Evolutionary conservation across 179 eudicot species (phyloP), one percentile per base, ranked within the genome.

Genomic region (Monotropa hypopitys): DNA sequence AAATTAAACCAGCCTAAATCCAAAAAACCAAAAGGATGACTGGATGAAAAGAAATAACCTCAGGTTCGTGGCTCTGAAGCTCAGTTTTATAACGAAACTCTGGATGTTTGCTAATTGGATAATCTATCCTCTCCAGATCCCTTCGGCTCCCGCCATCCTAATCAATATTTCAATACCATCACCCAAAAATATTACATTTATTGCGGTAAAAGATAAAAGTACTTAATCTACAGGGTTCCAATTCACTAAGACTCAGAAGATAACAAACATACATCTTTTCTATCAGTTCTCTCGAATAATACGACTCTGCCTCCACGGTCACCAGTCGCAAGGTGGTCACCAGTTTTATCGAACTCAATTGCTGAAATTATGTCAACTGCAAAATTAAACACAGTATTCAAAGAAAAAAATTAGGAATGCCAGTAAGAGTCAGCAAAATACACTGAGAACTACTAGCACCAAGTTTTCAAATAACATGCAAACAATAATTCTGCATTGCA

Each of bases 11-110:
- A 57, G 81, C 23, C 80, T 66, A 75, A n/a, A 81, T 76, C 21
- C 23, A 53, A 16, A 33, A 47, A 78, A n/a, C 67, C 21, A 68
- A 49, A 77, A 57, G 9, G 4, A 73, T 13, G 63, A 62, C 0
- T 4, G 57, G 28, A 28, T 2, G 18, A 33, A 74, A 73, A 77
- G 35, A 53, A 33, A 74, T 83, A n/a, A 92, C 98, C 97, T 94
- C 98, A 56, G 97, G 97, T 80, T 93, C 98, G 71, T 93, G 97
- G 85, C 98, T 93, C 85, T 92, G 97, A 75, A 93, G 90, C 84
- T 93, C 98, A 2, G 98, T 93, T 84, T 91, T 93, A 80, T 93
- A 93, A 20, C 97, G 95, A 70, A 93, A 93, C 82, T 90, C 97
- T 32, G 95, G 97, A 84, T 92, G 98, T 82, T 88, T 87, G 59